Conservation (phyloP, 305 asterid genomes). For the Fraxinus latifolia region DNA sequence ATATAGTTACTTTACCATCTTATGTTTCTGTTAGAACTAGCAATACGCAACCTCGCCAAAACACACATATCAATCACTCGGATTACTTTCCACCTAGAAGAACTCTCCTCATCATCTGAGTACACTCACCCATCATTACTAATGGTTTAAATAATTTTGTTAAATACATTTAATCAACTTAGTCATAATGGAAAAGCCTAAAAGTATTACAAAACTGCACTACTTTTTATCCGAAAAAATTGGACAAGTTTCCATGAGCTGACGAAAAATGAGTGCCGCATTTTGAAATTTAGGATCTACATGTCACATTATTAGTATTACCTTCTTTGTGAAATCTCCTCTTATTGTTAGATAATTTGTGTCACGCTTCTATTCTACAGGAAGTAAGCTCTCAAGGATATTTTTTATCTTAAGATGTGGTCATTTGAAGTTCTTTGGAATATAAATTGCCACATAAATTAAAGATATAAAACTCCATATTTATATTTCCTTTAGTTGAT, state of each 20-base stretch:
- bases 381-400: not conserved
- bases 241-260: not conserved
- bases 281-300: not conserved
- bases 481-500: not conserved
- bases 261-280: not conserved
- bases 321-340: not conserved
- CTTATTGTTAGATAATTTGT: not conserved
- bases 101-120: not conserved
- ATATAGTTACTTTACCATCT: not conserved
- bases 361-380: not conserved
- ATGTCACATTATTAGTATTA: not conserved
- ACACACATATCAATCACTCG: not conserved
- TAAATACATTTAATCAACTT: not conserved
- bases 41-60: not conserved
- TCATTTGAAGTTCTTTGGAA: not conserved
- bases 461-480: not conserved
- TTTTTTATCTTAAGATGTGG: not conserved
- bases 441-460: not conserved
- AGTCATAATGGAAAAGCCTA: not conserved
- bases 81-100: not conserved
- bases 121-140: not conserved
- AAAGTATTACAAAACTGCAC: not conserved
- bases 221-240: not conserved
- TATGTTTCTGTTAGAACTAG: not conserved
- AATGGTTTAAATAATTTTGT: not conserved